phyloP scores from a whole-genome alignment of 257 asterid genomes.

The Ilex asprella region DNA sequence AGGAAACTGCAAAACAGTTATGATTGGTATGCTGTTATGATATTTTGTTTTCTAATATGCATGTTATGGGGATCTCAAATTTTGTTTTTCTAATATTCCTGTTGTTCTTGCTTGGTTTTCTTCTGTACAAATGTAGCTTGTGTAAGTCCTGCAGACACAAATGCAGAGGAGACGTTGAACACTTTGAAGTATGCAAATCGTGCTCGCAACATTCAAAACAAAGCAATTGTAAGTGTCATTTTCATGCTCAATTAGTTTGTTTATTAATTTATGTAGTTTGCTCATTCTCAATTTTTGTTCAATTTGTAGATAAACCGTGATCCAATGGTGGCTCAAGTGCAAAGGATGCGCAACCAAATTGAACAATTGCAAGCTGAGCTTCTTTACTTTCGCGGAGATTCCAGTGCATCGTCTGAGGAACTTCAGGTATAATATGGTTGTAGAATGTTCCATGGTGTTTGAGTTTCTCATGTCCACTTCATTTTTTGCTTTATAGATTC shows the following conservation, averaged over 20 bases:
- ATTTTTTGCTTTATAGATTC: constrained; percentile 43
- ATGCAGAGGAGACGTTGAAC: constrained; percentile 89
- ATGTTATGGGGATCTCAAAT: background rate
- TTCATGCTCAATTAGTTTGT: background rate
- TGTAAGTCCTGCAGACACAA: constrained; percentile 91
- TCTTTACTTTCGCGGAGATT: constrained; percentile 72
- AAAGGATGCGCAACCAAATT: constrained; percentile 82
- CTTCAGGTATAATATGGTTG: constrained; percentile 44
- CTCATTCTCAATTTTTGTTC: constrained; percentile 1
- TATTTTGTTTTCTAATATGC: background rate
- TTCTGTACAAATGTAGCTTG: constrained; percentile 47
- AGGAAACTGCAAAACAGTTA: constrained; percentile 91
- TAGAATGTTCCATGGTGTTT: background rate
- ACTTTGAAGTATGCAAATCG: constrained; percentile 95
- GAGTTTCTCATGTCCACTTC: constrained; percentile 11
- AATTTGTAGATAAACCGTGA: constrained; percentile 76
- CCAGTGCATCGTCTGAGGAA: constrained; percentile 66
- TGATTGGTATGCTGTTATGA: constrained; percentile 67
- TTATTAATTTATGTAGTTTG: background rate
- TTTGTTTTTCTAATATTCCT: background rate
- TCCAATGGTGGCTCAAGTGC: constrained; percentile 72
- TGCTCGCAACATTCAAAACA: constrained; percentile 88
- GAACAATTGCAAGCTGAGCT: constrained; percentile 91
- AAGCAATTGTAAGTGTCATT: constrained; percentile 68
- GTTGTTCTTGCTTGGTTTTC: background rate